Base-by-base conservation (phyloP, 176 grass and related monocot species). In the Metroxylon sagu region DNA sequence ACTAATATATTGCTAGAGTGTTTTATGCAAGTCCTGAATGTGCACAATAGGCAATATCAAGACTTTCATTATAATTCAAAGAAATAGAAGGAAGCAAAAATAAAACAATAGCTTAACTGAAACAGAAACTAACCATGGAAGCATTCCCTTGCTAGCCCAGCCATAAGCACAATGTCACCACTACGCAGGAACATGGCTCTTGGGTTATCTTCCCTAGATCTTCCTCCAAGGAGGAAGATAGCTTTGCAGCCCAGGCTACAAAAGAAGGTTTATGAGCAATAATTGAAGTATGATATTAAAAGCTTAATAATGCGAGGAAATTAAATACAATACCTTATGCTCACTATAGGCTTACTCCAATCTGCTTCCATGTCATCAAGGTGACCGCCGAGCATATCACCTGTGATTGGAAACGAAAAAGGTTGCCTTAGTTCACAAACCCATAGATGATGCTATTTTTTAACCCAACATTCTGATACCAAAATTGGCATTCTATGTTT, bases 331-430 rank as follows among this genome's bases (percentile, higher is more conserved):
- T 71, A 90, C 92, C 92, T 96, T 80, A 90, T 78, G 75, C 92
- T 96, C 18, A 96, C 92, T 77, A 96, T 90, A 70, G 86, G 92
- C 76, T 84, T 90, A 68, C 77, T 88, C 86, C 83, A 90, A 82
- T 96, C 86, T 59, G 74, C 80, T 88, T 96, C 92, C 92, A 96
- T 96, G 83, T 96, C 86, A 80, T 96, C 92, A 62, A 96, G 76
- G 25, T 96, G 92, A 17, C 92, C 86, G 60, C 92, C 86, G 66
- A 96, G 80, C 92, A 90, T 90, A 67, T 96, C 92, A 53, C 92
- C 92, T 96, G 39, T 66, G 6, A 67, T 66, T 43, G 49, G 70
- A 43, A 43, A 10, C 2, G 35, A 53, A 67, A 16, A 54, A 78
- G 27, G 29, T 21, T 26, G 52, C 18, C 48, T 70, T 80, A 59